These are phyloP conservation scores for Serendipita sp. DNA, from an alignment of 768 basidiomycete species.

Conservation along the genomic window DNA sequence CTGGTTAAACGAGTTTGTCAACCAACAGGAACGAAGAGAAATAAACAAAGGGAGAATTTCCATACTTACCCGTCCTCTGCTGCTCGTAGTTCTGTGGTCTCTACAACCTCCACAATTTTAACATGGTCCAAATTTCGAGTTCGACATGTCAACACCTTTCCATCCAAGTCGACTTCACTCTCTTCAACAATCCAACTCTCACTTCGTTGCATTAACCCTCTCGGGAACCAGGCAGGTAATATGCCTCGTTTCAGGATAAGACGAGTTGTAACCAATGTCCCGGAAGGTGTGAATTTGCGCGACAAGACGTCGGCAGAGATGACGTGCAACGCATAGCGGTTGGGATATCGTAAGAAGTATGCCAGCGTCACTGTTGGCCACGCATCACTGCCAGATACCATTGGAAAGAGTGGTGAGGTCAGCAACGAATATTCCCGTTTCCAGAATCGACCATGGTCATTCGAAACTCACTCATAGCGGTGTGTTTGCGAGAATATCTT, in stretches of 20 bases:
- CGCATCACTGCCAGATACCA: conserved; percentile 47
- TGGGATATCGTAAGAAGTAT: conserved; percentile 90
- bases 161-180: conserved; percentile 79
- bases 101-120: conserved; percentile 86
- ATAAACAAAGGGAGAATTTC: background rate
- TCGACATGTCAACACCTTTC: conserved; percentile 55
- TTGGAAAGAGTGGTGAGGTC: conserved; percentile 12
- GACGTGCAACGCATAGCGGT: conserved; percentile 86
- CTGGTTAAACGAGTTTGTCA: conserved; percentile 22
- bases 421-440: background rate
- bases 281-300: conserved; percentile 52
- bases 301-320: conserved; percentile 91
- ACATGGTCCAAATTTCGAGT: conserved; percentile 89
- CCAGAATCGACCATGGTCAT: background rate
- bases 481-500: conserved; percentile 12
- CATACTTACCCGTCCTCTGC: conserved; percentile 47
- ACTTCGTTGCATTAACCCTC: conserved; percentile 63
- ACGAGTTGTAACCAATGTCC: conserved; percentile 69
- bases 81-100: conserved; percentile 58
- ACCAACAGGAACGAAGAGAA: background rate
- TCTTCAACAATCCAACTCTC: conserved; percentile 94
- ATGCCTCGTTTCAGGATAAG: conserved; percentile 85
- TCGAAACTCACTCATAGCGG: conserved; percentile 11
- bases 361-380: conserved; percentile 87
- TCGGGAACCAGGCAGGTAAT: conserved; percentile 83